Conservation (phyloP, 179 eudicot species). For the Silene coronaria region DNA sequence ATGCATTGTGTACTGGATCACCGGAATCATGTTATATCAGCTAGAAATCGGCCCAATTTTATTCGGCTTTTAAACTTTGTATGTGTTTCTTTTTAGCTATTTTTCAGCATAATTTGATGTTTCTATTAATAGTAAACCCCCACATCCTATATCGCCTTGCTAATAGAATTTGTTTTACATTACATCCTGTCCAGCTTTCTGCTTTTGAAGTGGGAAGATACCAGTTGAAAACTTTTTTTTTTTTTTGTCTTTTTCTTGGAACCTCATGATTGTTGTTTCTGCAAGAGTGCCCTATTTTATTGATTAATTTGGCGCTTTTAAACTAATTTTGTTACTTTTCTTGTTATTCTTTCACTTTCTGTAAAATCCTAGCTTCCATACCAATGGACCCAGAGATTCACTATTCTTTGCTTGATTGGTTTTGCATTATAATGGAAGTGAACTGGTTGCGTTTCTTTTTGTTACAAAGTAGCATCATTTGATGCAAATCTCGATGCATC, state of each 20-base stretch:
- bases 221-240: background rate
- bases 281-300: background rate
- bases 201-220: background rate
- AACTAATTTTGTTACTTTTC: background rate
- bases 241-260: background rate
- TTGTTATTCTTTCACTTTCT: background rate
- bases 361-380: background rate
- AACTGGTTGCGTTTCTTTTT: too few species aligned
- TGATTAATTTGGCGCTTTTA: background rate
- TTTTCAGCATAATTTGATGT: background rate
- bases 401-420: background rate
- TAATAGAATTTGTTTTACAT: background rate
- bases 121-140: background rate
- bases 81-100: conserved; percentile 21
- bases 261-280: background rate
- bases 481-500: too few species aligned
- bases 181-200: background rate
- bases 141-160: background rate
- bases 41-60: conserved; percentile 38
- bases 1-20: conserved; percentile 28
- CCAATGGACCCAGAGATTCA: background rate
- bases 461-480: too few species aligned
- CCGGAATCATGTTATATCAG: conserved; percentile 35
- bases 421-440: background rate
- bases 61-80: conserved; percentile 38